phyloP scores from a whole-genome alignment of 2,329 filamentous ascomycete genomes.

The Cladosporium sp. region DNA sequence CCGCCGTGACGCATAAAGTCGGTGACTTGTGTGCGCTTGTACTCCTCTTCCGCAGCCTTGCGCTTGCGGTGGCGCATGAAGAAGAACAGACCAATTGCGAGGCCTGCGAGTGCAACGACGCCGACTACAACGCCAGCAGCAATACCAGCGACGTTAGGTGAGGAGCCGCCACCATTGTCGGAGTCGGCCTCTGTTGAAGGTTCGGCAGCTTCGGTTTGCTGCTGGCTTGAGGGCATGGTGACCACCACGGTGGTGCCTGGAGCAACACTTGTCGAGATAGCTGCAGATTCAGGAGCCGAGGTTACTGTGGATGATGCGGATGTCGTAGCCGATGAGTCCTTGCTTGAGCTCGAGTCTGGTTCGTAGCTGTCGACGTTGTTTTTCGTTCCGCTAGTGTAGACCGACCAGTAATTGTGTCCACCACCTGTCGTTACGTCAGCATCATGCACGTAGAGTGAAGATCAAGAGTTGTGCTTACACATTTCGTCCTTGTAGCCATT shows the following conservation, averaged over 20 bases:
- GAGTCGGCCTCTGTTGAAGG: constrained; percentile 45
- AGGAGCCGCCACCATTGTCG: constrained; percentile 17
- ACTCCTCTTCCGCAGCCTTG: constrained; percentile 75
- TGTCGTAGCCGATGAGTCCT: constrained; percentile 14
- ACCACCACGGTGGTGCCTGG: constrained; percentile 32
- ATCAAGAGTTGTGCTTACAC: constrained; percentile 46
- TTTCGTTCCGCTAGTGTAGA: constrained; percentile 49
- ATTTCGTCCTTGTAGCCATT: constrained; percentile 56
- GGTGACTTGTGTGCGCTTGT: constrained; percentile 72
- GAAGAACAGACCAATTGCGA: constrained; percentile 66
- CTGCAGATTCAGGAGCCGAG: constrained; percentile 19
- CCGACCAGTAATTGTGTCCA: constrained; percentile 48
- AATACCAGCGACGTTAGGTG: constrained; percentile 73
- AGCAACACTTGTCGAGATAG: constrained; percentile 28
- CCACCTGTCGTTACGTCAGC: constrained; percentile 47
- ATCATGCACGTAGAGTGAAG: not conserved
- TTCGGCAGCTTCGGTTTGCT: constrained; percentile 30
- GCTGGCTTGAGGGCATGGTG: constrained; percentile 25
- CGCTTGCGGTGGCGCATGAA: constrained; percentile 71
- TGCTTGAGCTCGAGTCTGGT: constrained; percentile 15
- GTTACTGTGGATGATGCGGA: constrained; percentile 15
- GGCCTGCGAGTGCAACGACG: constrained; percentile 62
- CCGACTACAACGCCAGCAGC: constrained; percentile 84
- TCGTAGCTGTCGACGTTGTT: constrained; percentile 34
- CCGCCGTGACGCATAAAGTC: constrained; percentile 59